Evolutionary conservation across 257 asterid species (phyloP).

Genomic region (Nicotiana obtusifolia): DNA sequence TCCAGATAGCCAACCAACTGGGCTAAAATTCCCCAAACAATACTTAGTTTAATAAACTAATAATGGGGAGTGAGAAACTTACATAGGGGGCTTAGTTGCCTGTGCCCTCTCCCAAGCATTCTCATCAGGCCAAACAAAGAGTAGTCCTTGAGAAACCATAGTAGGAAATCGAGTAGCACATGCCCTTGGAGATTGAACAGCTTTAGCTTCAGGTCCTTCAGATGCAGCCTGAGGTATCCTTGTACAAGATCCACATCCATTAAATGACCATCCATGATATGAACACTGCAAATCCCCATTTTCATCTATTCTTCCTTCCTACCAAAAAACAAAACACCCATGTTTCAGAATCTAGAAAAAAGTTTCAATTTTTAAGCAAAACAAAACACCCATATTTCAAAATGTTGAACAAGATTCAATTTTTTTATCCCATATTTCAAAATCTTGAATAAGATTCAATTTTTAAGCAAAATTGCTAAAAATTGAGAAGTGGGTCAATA

Average conservation of each 20-base stretch:
- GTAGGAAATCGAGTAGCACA: conserved; percentile 85
- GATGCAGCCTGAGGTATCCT: conserved; percentile 90
- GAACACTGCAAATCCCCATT: conserved; percentile 98
- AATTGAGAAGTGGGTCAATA: neutral
- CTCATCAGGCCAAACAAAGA: conserved; percentile 98
- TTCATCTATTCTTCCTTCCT: conserved; percentile 98
- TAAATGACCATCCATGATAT: conserved; percentile 97
- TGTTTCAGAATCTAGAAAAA: neutral
- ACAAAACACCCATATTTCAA: neutral
- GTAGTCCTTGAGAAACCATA: conserved; percentile 94
- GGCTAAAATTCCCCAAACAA: too few relatives aligned
- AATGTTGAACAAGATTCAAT: neutral
- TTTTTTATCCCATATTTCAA: neutral
- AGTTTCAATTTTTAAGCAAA: too few relatives aligned
- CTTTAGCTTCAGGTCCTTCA: conserved; percentile 87
- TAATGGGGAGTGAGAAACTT: conserved; percentile 11
- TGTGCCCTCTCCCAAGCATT: conserved; percentile 91
- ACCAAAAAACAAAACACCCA: conserved; percentile 11
- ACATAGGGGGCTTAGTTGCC: conserved; percentile 76
- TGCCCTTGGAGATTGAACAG: conserved; percentile 76
- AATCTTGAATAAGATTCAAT: neutral
- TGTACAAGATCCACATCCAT: conserved; percentile 89
- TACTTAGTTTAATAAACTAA: too few relatives aligned
- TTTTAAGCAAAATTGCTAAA: neutral
- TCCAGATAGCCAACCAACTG: too few relatives aligned